A percentile compares a stretch with the other conserved stretches of the same genome.
These are phyloP conservation scores for Urtica urens DNA, from an alignment of 306 rosid species.

Conservation along the genomic window DNA sequence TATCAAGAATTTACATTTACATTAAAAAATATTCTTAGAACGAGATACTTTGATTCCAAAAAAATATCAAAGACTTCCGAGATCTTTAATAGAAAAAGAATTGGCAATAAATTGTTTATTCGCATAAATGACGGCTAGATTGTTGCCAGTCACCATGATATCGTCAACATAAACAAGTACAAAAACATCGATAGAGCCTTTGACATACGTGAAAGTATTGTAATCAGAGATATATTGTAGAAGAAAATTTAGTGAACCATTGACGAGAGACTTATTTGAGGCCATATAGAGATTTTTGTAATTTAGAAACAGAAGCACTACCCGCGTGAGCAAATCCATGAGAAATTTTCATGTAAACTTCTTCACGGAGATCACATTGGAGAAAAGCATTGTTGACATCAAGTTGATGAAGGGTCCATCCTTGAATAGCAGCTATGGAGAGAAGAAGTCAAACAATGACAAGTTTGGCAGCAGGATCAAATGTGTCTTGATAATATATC, in stretches of 20 bases:
- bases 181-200: no score
- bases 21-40: no score
- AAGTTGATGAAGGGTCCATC: no score
- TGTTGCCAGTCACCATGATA: no score
- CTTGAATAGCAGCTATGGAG: not conserved
- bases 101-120: not conserved
- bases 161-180: no score
- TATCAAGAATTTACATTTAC: no score
- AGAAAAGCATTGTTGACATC: no score
- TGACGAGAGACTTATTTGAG: no score
- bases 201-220: no score
- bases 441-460: not conserved
- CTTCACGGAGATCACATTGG: not conserved
- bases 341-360: not conserved
- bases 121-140: not conserved
- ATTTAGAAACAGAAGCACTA: not conserved
- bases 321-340: not conserved
- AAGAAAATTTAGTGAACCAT: not conserved
- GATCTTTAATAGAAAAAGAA: not conserved
- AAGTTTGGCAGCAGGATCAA: not conserved
- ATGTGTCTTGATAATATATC: slow-evolving; percentile 1
- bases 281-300: slow-evolving; percentile 3
- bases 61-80: not conserved
- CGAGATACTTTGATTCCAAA: not conserved
- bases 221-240: not conserved